A percentile compares a stretch with the other conserved stretches of the same genome.
Evolutionary conservation across 1,284 basidiomycete species (phyloP).

Genomic region (Fomitiporia mediterranea): DNA sequence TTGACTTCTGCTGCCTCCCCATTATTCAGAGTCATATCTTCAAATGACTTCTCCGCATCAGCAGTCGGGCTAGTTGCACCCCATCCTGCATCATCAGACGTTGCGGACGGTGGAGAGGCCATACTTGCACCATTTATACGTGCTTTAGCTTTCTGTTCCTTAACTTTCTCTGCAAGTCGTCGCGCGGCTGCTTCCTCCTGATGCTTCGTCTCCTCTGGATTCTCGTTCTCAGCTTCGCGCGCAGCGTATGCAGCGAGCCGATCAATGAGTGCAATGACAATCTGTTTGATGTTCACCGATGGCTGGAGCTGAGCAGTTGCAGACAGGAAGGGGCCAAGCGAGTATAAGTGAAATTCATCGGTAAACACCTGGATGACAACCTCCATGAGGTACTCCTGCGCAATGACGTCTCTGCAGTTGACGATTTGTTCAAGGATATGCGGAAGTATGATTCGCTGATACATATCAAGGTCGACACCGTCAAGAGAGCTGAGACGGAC

Average conservation of each 20-base stretch:
- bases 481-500: constrained; percentile 90
- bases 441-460: constrained; percentile 78
- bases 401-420: constrained; percentile 94
- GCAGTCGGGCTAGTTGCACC: constrained; percentile 23
- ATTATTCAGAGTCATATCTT: constrained; percentile 27
- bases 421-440: constrained; percentile 93
- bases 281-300: constrained; percentile 94
- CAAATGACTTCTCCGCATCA: constrained; percentile 31
- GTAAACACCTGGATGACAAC: constrained; percentile 98
- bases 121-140: constrained; percentile 44
- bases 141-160: constrained; percentile 57
- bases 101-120: constrained; percentile 18
- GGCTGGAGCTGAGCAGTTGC: constrained; percentile 92
- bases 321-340: constrained; percentile 87
- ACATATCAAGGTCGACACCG: constrained; percentile 90
- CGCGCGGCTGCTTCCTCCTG: constrained; percentile 89
- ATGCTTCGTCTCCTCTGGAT: constrained; percentile 84
- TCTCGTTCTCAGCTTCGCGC: constrained; percentile 88
- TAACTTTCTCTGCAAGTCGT: constrained; percentile 81
- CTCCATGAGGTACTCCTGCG: constrained; percentile 97
- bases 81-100: constrained; percentile 20
- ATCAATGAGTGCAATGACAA: constrained; percentile 94
- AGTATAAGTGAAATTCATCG: constrained; percentile 93
- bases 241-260: constrained; percentile 92
- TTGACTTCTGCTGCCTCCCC: constrained; percentile 25